These are phyloP conservation scores for Pichia exigua DNA, from an alignment of 805 yeast species.

Conservation along the genomic window DNA sequence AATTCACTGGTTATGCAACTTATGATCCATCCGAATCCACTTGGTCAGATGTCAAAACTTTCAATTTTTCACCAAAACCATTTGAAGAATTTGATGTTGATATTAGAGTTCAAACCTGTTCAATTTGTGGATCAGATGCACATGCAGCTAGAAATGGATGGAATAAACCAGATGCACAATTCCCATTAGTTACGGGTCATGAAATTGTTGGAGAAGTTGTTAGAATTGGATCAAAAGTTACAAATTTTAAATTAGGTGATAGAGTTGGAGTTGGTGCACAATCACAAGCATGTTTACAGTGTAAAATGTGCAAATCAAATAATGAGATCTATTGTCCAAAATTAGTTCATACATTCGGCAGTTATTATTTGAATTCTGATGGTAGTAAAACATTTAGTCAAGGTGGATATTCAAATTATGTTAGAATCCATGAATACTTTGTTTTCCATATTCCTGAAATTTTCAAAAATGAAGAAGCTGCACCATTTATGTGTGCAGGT, in stretches of 20 bases:
- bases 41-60: conserved; percentile 28
- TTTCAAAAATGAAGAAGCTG: conserved; percentile 46
- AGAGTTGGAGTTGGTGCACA: conserved; percentile 80
- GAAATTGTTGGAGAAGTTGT: conserved; percentile 57
- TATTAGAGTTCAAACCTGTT: conserved; percentile 36
- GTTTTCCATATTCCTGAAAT: conserved; percentile 56
- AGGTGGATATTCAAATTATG: conserved; percentile 66
- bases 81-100: conserved; percentile 37
- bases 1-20: conserved; percentile 33
- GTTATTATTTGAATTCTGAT: conserved; percentile 21
- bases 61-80: conserved; percentile 30
- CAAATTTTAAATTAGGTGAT: conserved; percentile 52
- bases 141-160: conserved; percentile 45
- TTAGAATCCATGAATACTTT: conserved; percentile 56
- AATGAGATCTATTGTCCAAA: conserved; percentile 40
- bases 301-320: conserved; percentile 47
- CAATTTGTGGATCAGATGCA: conserved; percentile 55
- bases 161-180: conserved; percentile 30
- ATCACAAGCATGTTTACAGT: conserved; percentile 47
- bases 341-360: conserved; percentile 30
- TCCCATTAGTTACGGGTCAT: conserved; percentile 45
- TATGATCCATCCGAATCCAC: conserved; percentile 24
- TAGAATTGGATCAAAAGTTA: conserved; percentile 51
- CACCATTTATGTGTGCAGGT: conserved; percentile 76
- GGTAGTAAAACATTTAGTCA: conserved; percentile 32